Conservation (phyloP, 164 flowering plant species). For the Kalanchoe fedtschenkoi region DNA sequence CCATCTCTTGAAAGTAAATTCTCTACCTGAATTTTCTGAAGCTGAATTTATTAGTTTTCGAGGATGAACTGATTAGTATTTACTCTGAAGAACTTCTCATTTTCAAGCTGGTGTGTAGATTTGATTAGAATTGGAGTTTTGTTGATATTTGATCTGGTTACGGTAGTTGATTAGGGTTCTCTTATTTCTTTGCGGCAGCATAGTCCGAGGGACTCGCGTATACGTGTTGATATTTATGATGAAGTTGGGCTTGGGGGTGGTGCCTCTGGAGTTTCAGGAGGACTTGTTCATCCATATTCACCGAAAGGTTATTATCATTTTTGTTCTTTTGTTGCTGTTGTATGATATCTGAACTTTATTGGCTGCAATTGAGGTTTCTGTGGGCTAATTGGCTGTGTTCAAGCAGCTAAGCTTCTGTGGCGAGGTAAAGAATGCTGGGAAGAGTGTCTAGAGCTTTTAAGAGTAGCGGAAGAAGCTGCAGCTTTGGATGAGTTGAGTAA, state of each 20-base stretch:
- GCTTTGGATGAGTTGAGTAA: conserved; percentile 9
- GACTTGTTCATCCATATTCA: conserved; percentile 90
- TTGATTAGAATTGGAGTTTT: neutral
- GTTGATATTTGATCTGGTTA: no score
- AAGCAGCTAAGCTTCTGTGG: conserved; percentile 85
- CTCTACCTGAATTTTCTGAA: neutral
- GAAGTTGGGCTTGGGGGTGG: conserved; percentile 93
- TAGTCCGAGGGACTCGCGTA: conserved; percentile 30
- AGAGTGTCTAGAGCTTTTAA: conserved; percentile 57
- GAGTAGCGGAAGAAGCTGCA: conserved; percentile 56
- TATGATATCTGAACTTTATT: neutral
- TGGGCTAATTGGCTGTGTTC: conserved; percentile 8
- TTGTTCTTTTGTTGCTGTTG: neutral
- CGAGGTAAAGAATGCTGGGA: conserved; percentile 74
- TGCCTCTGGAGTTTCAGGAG: conserved; percentile 95
- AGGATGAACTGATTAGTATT: no score
- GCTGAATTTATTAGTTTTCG: no score
- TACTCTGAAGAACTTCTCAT: no score
- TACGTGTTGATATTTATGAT: conserved; percentile 66
- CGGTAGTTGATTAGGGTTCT: neutral
- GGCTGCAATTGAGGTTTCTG: conserved; percentile 6
- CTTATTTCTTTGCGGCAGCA: conserved; percentile 33
- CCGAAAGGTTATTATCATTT: conserved; percentile 58
- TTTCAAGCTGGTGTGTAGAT: no score
- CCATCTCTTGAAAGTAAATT: conserved; percentile 59